Percentiles rank a stretch among this genome's conserved stretches.
Conservation (phyloP, 768 basidiomycete species). For the Pisolithus sp. region DNA sequence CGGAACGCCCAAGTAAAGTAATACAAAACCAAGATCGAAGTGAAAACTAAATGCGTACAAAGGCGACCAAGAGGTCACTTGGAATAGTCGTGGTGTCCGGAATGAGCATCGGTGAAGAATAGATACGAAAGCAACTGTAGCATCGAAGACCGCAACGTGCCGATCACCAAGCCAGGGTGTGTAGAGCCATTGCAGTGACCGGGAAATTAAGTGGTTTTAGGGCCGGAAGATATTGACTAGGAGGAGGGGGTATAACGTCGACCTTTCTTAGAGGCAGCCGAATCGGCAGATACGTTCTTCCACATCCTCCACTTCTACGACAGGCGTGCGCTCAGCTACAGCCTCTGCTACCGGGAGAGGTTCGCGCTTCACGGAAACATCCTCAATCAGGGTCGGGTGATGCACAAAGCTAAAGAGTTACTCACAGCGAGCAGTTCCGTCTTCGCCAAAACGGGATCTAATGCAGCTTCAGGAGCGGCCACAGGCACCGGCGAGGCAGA, state of each 20-base stretch:
- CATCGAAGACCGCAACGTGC: background rate
- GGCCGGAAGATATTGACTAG: background rate
- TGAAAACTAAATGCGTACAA: background rate
- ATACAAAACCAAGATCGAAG: background rate
- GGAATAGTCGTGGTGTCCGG: conserved; percentile 3
- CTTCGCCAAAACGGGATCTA: background rate
- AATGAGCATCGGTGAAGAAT: conserved; percentile 1
- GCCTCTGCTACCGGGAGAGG: conserved; percentile 8
- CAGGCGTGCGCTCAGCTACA: conserved; percentile 7
- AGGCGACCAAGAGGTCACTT: background rate
- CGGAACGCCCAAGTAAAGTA: background rate
- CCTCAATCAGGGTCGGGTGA: background rate
- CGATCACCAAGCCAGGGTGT: background rate
- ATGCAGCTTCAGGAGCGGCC: conserved; percentile 5
- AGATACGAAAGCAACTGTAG: background rate
- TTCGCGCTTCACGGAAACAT: conserved; percentile 3
- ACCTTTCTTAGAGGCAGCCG: conserved; percentile 8
- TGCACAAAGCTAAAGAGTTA: background rate
- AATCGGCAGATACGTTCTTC: conserved; percentile 10
- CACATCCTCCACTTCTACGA: conserved; percentile 12
- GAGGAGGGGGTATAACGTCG: background rate
- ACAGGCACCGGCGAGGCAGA: conserved; percentile 23
- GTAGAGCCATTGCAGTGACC: background rate
- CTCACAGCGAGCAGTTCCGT: conserved; percentile 16
- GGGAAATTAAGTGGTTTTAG: background rate